A percentile compares a stretch with the other conserved stretches of the same genome.
Evolutionary conservation across 495 filamentous ascomycete species (phyloP).

Genomic region (Hypomontagnella monticulosa): DNA sequence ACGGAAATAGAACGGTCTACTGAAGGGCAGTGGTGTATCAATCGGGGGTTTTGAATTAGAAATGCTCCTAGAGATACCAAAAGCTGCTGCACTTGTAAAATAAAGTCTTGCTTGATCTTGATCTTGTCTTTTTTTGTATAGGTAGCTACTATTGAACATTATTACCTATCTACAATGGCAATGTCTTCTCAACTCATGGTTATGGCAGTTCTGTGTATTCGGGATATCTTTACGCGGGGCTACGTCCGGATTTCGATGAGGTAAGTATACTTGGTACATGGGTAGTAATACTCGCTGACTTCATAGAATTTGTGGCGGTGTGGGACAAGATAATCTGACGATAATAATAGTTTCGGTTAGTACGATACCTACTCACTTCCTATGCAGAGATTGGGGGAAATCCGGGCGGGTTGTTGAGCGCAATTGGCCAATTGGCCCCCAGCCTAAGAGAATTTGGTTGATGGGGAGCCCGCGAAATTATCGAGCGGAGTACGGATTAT

Average conservation of each 20-base stretch:
- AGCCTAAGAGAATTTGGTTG: conserved; percentile 17
- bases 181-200: no score
- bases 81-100: conserved; percentile 51
- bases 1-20: conserved; percentile 46
- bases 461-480: conserved; percentile 34
- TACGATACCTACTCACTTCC: neutral
- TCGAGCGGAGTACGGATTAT: conserved; percentile 25
- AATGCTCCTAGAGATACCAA: conserved; percentile 48
- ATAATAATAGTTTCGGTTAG: neutral
- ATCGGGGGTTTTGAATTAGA: conserved; percentile 45
- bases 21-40: conserved; percentile 42
- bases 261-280: neutral
- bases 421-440: neutral
- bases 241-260: neutral
- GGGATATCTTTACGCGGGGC: no score
- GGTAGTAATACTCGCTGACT: neutral
- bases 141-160: conserved; percentile 33
- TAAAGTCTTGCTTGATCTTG: conserved; percentile 41
- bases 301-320: neutral
- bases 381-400: conserved; percentile 37
- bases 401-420: conserved; percentile 38
- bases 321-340: neutral
- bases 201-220: no score
- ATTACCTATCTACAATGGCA: conserved; percentile 13
- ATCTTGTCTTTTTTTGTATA: conserved; percentile 38